Evolutionary conservation across 306 rosid species (phyloP).

Genomic region (Malus orientalis): DNA sequence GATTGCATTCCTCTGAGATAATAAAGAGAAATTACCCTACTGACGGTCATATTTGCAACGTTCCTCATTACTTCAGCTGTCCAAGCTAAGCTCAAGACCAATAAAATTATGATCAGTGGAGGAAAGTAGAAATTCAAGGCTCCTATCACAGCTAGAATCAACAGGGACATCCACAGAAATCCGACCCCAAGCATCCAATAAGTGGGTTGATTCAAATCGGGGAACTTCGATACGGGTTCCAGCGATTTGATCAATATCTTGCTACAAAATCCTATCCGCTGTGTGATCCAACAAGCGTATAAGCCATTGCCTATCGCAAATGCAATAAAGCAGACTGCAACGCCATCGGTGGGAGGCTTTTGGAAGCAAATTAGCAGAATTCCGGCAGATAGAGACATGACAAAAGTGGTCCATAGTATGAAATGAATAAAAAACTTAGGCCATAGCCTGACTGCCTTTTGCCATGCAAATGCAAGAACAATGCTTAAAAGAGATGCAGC

Average conservation of each 20-base stretch:
- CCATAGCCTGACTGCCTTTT: conserved; percentile 67
- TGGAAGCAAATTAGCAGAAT: conserved; percentile 84
- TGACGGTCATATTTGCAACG: conserved; percentile 73
- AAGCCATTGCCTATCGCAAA: conserved; percentile 79
- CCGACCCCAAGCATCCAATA: conserved; percentile 69
- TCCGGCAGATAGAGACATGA: conserved; percentile 68
- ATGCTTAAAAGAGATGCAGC: conserved; percentile 78
- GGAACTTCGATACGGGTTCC: conserved; percentile 60
- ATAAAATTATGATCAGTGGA: conserved; percentile 46
- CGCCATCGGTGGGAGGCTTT: conserved; percentile 64
- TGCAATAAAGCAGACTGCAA: conserved; percentile 75
- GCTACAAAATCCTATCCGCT: conserved; percentile 57
- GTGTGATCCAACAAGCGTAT: conserved; percentile 84
- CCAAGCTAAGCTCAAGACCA: conserved; percentile 76
- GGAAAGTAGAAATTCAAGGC: conserved; percentile 73
- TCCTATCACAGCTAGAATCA: conserved; percentile 82
- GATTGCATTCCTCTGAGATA: conserved; percentile 91
- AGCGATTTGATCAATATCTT: conserved; percentile 61
- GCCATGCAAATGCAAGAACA: conserved; percentile 80
- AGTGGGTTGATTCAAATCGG: conserved; percentile 61
- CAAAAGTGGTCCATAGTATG: conserved; percentile 69
- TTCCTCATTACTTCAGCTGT: conserved; percentile 93
- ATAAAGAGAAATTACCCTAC: conserved; percentile 81
- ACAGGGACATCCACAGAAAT: conserved; percentile 85
- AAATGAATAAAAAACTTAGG: conserved; percentile 75